These are phyloP conservation scores for Fraxinus sp. DNA, from an alignment of 305 asterid genomes.

Conservation along the genomic window DNA sequence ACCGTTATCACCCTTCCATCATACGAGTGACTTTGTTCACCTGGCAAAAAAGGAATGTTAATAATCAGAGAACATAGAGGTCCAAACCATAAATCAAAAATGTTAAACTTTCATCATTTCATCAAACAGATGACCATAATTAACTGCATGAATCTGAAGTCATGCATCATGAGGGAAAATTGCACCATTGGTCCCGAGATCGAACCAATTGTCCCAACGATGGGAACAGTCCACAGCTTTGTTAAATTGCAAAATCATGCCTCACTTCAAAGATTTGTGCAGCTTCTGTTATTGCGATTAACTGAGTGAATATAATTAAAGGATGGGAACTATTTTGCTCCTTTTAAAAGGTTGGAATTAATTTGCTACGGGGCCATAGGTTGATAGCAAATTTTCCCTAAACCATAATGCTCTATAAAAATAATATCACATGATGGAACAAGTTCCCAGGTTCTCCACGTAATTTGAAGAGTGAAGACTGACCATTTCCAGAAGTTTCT, in stretches of 20 bases:
- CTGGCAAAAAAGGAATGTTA: constrained; percentile 30
- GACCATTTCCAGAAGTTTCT: constrained; percentile 79
- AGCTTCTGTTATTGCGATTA: neutral
- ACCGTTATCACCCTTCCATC: constrained; percentile 81
- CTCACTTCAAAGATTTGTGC: neutral
- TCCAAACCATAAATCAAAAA: neutral
- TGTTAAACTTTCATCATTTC: neutral
- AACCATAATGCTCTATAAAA: constrained; percentile 3
- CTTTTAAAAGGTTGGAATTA: neutral
- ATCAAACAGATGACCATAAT: neutral
- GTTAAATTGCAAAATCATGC: neutral
- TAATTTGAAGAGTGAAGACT: constrained; percentile 16
- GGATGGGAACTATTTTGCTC: neutral
- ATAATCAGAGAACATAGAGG: neutral
- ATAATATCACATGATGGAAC: neutral
- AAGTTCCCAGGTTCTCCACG: neutral
- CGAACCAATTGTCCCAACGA: neutral
- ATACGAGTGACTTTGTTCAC: constrained; percentile 57
- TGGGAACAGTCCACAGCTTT: neutral
- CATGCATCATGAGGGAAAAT: neutral
- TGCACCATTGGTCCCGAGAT: neutral
- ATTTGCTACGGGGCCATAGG: neutral
- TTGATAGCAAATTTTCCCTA: neutral
- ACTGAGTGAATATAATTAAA: neutral
- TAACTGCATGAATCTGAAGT: neutral